A percentile compares a stretch with the other conserved stretches of the same genome.
Conservation (phyloP, 2,329 filamentous ascomycete species). For the Rhynchosporium agropyri region DNA sequence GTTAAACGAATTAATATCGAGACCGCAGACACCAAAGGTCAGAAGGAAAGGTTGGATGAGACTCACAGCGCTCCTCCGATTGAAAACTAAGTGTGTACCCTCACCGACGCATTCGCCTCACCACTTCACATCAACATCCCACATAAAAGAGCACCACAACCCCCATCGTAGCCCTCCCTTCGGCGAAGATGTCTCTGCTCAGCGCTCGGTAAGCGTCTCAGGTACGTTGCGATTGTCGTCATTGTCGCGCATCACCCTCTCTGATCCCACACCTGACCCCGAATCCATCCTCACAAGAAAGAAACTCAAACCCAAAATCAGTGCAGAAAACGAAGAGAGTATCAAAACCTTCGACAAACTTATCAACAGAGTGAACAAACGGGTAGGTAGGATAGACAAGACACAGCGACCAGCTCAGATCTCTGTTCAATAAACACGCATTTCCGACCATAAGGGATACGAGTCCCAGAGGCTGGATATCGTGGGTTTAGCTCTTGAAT, state of each 20-base stretch:
- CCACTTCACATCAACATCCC: conserved; percentile 24
- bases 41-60: conserved; percentile 8
- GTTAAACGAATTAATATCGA: background rate
- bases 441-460: conserved; percentile 33
- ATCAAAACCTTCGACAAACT: no score
- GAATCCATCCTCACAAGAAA: conserved; percentile 20
- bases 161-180: conserved; percentile 28
- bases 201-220: conserved; percentile 34
- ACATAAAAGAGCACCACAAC: conserved; percentile 26
- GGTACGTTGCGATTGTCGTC: conserved; percentile 41
- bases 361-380: background rate
- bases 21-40: no score
- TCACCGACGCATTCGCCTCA: conserved; percentile 34
- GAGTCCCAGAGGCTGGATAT: conserved; percentile 36
- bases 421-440: conserved; percentile 44
- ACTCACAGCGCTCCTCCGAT: conserved; percentile 43
- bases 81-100: conserved; percentile 44
- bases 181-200: conserved; percentile 15
- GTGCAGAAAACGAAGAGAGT: conserved; percentile 16
- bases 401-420: conserved; percentile 41
- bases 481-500: conserved; percentile 40
- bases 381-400: background rate
- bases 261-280: conserved; percentile 13
- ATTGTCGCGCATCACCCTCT: conserved; percentile 28
- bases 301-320: background rate